Evolutionary conservation across 73 alveolate genomes (phyloP).

Genomic region (Symbiodinium natans): DNA sequence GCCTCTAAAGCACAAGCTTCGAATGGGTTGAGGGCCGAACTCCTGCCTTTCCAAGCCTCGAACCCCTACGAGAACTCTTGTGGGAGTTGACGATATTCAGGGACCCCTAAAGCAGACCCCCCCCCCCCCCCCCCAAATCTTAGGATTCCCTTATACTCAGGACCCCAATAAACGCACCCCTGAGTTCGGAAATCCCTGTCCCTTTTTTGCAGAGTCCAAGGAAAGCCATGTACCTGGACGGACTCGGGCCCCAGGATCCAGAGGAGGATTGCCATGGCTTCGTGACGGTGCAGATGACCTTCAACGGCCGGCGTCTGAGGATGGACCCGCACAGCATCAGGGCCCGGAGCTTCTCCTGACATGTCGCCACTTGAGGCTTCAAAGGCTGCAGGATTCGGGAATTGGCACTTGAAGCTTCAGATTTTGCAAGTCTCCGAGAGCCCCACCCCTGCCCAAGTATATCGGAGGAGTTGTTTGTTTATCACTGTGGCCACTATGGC

Average conservation of each 20-base stretch:
- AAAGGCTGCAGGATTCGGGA: neutral
- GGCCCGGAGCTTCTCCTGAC: neutral
- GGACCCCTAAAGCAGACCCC: neutral
- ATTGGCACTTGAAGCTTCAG: neutral
- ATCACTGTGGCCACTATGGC: too few relatives aligned
- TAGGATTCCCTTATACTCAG: neutral
- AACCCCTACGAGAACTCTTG: too few relatives aligned
- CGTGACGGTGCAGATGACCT: conserved; percentile 92
- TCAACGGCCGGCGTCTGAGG: conserved; percentile 25
- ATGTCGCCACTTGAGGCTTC: neutral
- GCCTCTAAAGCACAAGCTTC: too few relatives aligned
- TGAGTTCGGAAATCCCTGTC: too few relatives aligned
- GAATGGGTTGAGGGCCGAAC: too few relatives aligned
- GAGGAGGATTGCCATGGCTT: conserved; percentile 67
- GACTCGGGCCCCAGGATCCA: conserved; percentile 60
- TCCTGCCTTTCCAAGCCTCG: too few relatives aligned
- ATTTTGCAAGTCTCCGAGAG: too few relatives aligned
- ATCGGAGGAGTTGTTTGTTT: neutral
- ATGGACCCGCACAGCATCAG: neutral
- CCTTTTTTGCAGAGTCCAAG: too few relatives aligned
- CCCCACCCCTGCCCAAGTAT: neutral
- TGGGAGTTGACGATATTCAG: too few relatives aligned
- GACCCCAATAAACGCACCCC: neutral
- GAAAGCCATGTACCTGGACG: conserved; percentile 81
- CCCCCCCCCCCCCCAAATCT: too few relatives aligned